Conservation (phyloP, 140 eudicot species). For the Cichorium intybus region DNA sequence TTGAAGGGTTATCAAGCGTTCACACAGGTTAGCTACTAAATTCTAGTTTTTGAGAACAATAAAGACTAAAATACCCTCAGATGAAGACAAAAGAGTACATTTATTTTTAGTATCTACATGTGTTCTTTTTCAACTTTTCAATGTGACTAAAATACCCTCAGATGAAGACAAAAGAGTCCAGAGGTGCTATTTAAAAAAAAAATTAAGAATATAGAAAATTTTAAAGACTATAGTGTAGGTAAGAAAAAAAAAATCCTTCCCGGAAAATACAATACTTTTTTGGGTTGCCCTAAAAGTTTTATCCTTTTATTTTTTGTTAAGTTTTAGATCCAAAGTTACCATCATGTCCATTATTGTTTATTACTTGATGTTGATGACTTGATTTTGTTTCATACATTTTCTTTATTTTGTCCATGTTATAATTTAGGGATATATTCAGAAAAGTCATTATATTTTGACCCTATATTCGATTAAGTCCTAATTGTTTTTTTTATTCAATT, state of each 20-base stretch:
- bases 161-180: not conserved
- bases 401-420: not conserved
- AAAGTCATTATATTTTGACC: no score
- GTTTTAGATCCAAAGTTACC: not conserved
- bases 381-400: conserved; percentile 3
- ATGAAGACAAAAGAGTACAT: not conserved
- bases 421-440: no score
- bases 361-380: not conserved
- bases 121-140: not conserved
- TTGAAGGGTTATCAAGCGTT: conserved; percentile 97
- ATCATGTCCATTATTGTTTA: not conserved
- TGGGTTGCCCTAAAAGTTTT: not conserved
- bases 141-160: conserved; percentile 5
- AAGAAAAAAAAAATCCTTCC: not conserved
- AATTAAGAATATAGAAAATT: not conserved
- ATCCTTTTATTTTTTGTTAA: not conserved
- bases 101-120: not conserved
- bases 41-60: conserved; percentile 13
- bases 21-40: conserved; percentile 71
- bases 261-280: not conserved
- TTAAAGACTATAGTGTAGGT: not conserved
- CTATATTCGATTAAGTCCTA: no score
- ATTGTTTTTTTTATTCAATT: no score
- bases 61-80: conserved; percentile 2
- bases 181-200: no score